Conservation (phyloP, 306 rosid species). For the Dryas drummondii region DNA sequence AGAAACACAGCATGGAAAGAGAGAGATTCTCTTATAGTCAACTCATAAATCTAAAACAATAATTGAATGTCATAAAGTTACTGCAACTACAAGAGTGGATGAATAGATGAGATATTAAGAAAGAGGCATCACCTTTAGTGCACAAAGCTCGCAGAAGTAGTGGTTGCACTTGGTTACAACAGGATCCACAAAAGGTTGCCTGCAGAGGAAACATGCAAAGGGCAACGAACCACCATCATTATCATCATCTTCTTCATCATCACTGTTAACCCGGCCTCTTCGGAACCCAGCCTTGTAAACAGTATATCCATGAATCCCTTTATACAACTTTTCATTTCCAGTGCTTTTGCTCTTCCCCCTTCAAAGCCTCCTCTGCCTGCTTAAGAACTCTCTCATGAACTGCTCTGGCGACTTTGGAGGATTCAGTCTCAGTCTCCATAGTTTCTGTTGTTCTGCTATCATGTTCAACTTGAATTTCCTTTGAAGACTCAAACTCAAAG, state of each 20-base stretch:
- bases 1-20: neutral
- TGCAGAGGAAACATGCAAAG: no score
- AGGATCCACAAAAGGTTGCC: slow-evolving; percentile 80
- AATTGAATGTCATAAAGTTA: neutral
- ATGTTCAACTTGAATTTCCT: slow-evolving; percentile 22
- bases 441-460: slow-evolving; percentile 78
- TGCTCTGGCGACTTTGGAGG: slow-evolving; percentile 70
- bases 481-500: slow-evolving; percentile 63
- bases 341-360: slow-evolving; percentile 43
- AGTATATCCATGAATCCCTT: slow-evolving; percentile 66
- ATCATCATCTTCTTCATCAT: slow-evolving; percentile 26
- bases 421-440: slow-evolving; percentile 79
- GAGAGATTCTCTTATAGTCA: neutral
- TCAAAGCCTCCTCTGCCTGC: slow-evolving; percentile 60
- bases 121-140: slow-evolving; percentile 56
- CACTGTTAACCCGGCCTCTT: slow-evolving; percentile 72
- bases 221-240: slow-evolving; percentile 30
- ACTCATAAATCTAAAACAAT: neutral
- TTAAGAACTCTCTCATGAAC: slow-evolving; percentile 74
- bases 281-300: slow-evolving; percentile 83
- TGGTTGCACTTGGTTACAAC: slow-evolving; percentile 79
- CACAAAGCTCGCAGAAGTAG: slow-evolving; percentile 84
- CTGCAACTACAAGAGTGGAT: neutral
- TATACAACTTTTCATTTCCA: slow-evolving; percentile 57
- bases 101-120: neutral